A percentile compares a stretch with the other conserved stretches of the same genome.
phyloP scores from a whole-genome alignment of 352 stramenopile genomes.

The Pythium monospermum region DNA sequence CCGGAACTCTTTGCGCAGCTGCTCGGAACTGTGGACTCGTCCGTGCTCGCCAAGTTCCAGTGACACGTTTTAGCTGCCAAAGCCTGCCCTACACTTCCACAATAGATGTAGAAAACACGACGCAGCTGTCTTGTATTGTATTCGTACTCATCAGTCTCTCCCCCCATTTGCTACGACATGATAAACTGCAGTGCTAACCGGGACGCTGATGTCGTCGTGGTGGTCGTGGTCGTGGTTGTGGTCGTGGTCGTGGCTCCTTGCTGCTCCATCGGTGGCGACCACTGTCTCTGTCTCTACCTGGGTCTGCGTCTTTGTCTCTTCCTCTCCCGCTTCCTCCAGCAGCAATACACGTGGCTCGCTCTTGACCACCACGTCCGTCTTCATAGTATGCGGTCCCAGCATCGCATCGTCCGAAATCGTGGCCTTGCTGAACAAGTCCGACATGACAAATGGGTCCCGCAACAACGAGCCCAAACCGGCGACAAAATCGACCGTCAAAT shows the following conservation, averaged over 20 bases:
- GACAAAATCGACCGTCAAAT: conserved; percentile 54
- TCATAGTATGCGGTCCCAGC: neutral
- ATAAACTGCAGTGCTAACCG: conserved; percentile 21
- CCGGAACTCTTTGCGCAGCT: conserved; percentile 40
- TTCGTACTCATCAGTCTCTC: no score
- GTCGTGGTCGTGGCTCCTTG: neutral
- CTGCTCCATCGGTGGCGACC: no score
- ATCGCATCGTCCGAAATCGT: conserved; percentile 4
- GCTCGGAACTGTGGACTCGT: conserved; percentile 50
- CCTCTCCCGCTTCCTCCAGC: no score
- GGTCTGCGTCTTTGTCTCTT: no score
- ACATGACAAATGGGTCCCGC: conserved; percentile 17
- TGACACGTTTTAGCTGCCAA: no score
- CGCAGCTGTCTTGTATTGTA: no score
- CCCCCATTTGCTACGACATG: conserved; percentile 27
- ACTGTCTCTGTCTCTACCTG: no score
- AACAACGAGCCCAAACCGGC: conserved; percentile 34
- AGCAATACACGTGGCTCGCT: no score
- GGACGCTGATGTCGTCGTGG: neutral
- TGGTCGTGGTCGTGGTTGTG: neutral
- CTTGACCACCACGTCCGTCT: neutral
- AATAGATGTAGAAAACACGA: conserved; percentile 5
- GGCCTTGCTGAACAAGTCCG: conserved; percentile 8
- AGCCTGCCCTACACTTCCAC: no score
- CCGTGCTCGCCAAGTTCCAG: conserved; percentile 53